Conservation (phyloP, 257 asterid species). For the Mentha longifolia region DNA sequence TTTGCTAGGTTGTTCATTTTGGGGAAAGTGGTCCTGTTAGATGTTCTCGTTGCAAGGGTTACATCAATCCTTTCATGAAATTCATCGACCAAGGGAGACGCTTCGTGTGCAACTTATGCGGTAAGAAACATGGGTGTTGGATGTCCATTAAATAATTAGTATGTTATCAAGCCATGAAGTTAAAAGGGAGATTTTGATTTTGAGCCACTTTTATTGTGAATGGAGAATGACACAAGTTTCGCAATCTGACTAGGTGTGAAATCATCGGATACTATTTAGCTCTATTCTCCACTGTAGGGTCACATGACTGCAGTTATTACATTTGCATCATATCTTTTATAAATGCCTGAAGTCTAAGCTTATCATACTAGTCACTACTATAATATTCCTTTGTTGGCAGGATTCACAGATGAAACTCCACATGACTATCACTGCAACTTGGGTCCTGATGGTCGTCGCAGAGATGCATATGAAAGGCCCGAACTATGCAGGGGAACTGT, state of each 20-base stretch:
- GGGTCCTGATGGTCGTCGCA: conserved; percentile 98
- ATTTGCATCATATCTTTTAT: conserved; percentile 26
- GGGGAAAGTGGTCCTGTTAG: conserved; percentile 98
- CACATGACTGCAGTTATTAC: conserved; percentile 15
- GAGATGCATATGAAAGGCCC: conserved; percentile 97
- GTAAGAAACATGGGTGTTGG: conserved; percentile 49
- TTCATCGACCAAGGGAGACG: conserved; percentile 91
- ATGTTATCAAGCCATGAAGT: conserved; percentile 9
- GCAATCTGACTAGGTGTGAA: neutral
- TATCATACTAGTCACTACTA: conserved; percentile 16
- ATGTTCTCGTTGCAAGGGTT: conserved; percentile 98
- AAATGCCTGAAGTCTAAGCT: conserved; percentile 26
- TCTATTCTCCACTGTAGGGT: conserved; percentile 12
- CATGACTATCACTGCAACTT: conserved; percentile 96
- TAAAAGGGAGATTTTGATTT: neutral
- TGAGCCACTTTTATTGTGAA: neutral
- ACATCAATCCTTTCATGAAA: conserved; percentile 93
- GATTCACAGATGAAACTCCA: conserved; percentile 87
- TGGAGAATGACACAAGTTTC: conserved; percentile 1
- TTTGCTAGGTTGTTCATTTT: conserved; percentile 84
- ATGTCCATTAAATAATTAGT: conserved; percentile 6
- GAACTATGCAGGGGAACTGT: conserved; percentile 96
- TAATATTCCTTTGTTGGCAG: conserved; percentile 45
- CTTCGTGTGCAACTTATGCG: conserved; percentile 92
- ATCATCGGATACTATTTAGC: conserved; percentile 8